Conservation (phyloP, 345 rosid species). For the Gossypium rotundifolium region DNA sequence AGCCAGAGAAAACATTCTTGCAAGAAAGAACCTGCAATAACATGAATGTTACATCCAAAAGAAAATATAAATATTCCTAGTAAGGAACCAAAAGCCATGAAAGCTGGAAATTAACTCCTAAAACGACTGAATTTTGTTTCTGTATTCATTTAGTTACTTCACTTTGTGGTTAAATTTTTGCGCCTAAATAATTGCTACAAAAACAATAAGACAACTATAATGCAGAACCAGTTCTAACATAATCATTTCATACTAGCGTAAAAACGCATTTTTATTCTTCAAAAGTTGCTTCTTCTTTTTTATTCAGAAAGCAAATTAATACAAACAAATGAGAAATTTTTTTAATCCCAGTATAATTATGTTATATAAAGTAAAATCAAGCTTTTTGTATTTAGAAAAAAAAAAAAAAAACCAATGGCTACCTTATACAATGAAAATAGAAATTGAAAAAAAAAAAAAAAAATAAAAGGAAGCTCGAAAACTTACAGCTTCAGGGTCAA, state of each 20-base stretch:
- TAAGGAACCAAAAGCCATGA: background rate
- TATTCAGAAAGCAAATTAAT: background rate
- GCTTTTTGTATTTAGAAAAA: background rate
- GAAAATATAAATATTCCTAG: background rate
- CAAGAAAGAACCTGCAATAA: conserved; percentile 70
- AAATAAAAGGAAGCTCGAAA: background rate
- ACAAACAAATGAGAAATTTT: no score
- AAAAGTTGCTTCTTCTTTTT: background rate
- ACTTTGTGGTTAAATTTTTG: no score
- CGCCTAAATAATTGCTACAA: background rate
- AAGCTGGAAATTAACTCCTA: background rate
- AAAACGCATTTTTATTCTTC: background rate
- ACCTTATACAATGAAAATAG: background rate
- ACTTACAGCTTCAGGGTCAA: conserved; percentile 88
- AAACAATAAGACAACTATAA: background rate
- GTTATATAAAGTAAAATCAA: background rate
- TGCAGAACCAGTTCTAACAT: background rate
- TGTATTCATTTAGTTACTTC: background rate
- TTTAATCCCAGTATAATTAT: background rate
- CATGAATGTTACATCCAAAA: background rate
- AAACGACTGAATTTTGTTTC: background rate
- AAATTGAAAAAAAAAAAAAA: background rate
- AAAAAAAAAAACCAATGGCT: background rate
- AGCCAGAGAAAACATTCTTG: conserved; percentile 74
- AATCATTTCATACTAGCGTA: no score